Evolutionary conservation across 441 rosid genomes (phyloP).

Genomic region (Hura crepitans): DNA sequence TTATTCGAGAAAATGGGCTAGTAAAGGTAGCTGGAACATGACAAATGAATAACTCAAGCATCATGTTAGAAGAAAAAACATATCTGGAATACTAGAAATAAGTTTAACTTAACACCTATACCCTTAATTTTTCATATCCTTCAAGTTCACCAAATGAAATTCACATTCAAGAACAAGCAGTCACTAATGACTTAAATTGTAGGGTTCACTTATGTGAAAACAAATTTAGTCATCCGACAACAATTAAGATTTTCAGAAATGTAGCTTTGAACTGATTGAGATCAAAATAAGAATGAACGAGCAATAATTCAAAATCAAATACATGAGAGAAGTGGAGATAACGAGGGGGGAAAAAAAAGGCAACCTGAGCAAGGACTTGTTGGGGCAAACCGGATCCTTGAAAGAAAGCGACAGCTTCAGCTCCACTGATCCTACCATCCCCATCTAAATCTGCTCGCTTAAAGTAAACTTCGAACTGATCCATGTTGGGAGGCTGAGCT

Average conservation of each 20-base stretch:
- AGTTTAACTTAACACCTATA: background rate
- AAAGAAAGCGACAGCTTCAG: constrained; percentile 84
- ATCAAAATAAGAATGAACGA: background rate
- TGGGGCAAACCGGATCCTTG: constrained; percentile 86
- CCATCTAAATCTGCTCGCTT: constrained; percentile 94
- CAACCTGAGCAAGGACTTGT: constrained; percentile 89
- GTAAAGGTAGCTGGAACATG: background rate
- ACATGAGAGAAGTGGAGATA: background rate
- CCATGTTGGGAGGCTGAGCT: constrained; percentile 43
- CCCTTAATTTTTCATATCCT: background rate
- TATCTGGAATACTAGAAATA: background rate
- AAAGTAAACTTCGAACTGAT: constrained; percentile 82
- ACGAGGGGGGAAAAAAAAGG: background rate
- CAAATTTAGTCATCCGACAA: background rate
- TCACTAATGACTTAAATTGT: background rate
- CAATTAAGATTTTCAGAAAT: background rate
- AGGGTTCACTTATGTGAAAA: background rate
- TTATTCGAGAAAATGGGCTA: background rate
- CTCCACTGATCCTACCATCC: constrained; percentile 89
- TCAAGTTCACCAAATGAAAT: background rate
- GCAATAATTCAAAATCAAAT: background rate
- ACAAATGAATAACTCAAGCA: background rate
- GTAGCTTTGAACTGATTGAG: constrained; percentile 10
- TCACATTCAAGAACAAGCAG: background rate
- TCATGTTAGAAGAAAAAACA: background rate